These are phyloP conservation scores for Gillenia trifoliata DNA, from an alignment of 306 rosid species.

Conservation along the genomic window DNA sequence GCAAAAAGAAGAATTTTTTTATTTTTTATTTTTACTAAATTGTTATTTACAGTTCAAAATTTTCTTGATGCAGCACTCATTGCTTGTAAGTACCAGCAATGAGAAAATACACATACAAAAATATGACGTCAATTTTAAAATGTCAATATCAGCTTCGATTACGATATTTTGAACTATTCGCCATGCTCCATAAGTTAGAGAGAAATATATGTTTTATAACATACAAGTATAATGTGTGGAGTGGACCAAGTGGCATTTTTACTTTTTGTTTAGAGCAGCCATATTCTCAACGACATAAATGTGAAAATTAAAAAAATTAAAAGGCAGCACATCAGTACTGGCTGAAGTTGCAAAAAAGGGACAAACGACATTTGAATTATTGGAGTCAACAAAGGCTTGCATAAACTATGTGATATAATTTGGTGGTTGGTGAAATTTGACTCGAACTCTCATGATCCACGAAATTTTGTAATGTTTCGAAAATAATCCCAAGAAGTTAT, in stretches of 20 bases:
- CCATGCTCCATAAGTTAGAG: neutral
- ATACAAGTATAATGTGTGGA: neutral
- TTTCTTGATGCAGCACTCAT: too few species aligned
- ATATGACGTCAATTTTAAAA: too few species aligned
- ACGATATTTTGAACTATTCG: neutral
- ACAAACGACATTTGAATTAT: neutral
- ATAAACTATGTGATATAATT: neutral
- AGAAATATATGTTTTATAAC: neutral
- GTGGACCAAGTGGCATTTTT: neutral
- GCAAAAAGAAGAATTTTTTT: too few species aligned
- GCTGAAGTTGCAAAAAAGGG: neutral
- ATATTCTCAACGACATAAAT: neutral
- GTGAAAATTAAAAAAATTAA: neutral
- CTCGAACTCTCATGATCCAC: neutral
- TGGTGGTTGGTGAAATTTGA: neutral
- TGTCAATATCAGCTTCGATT: too few species aligned
- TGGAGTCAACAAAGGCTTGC: constrained; percentile 12
- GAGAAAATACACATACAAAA: too few species aligned
- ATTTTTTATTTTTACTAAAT: too few species aligned
- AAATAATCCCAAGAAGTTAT: too few species aligned
- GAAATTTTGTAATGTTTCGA: neutral
- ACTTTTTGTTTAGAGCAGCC: neutral
- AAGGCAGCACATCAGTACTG: neutral
- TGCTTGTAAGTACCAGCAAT: too few species aligned
- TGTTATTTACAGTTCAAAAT: too few species aligned